Evolutionary conservation across 352 stramenopile species (phyloP).

Genomic region (Pythium utonaiense): DNA sequence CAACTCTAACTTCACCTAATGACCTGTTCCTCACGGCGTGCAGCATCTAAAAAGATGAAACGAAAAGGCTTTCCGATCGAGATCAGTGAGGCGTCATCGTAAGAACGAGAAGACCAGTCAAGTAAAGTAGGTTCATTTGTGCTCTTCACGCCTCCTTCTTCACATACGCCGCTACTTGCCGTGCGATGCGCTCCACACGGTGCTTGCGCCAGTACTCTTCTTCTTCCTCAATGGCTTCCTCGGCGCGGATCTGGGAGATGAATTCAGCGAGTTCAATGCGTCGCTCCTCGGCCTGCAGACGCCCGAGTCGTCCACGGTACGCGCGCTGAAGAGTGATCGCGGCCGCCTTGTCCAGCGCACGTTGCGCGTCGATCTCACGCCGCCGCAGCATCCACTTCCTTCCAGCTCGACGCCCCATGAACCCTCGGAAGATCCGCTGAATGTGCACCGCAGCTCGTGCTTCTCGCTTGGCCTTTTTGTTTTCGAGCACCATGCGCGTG

Average conservation of each 20-base stretch:
- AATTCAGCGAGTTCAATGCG: conserved; percentile 92
- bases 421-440: conserved; percentile 71
- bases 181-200: conserved; percentile 45
- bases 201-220: conserved; percentile 68
- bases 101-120: too few species aligned
- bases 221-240: conserved; percentile 90
- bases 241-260: conserved; percentile 86
- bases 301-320: conserved; percentile 82
- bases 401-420: conserved; percentile 78
- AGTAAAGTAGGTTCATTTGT: too few species aligned
- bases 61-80: too few species aligned
- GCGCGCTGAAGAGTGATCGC: conserved; percentile 84
- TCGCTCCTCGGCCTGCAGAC: conserved; percentile 74
- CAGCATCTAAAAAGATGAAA: too few species aligned
- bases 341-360: conserved; percentile 69
- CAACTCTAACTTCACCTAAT: too few species aligned
- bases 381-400: conserved; percentile 80
- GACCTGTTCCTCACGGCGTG: too few species aligned
- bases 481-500: conserved; percentile 54
- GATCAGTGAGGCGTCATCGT: too few species aligned
- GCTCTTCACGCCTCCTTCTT: conserved; percentile 41
- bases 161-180: conserved; percentile 55
- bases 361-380: conserved; percentile 81
- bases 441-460: conserved; percentile 46
- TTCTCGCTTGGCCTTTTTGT: conserved; percentile 62